phyloP scores from a whole-genome alignment of 2,329 filamentous ascomycete genomes.

The Leptodontidium sp. region DNA sequence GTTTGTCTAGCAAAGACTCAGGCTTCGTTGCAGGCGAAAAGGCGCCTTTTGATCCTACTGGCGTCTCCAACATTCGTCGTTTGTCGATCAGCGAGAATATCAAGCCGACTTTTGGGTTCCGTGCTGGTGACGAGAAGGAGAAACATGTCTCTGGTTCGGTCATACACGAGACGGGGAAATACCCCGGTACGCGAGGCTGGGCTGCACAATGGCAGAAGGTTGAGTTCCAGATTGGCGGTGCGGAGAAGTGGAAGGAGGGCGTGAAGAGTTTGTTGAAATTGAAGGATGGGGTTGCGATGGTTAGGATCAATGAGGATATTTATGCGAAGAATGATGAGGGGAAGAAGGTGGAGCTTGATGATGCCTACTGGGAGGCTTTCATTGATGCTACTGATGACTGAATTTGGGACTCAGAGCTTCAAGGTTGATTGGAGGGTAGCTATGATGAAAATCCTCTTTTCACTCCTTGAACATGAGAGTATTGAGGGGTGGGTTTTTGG shows the following conservation, averaged over 20 bases:
- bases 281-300: constrained; percentile 25
- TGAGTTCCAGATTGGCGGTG: constrained; percentile 27
- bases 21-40: constrained; percentile 32
- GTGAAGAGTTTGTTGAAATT: constrained; percentile 28
- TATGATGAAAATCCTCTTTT: no score
- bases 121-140: constrained; percentile 17
- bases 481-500: no score
- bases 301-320: constrained; percentile 27
- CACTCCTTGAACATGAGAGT: no score
- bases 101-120: constrained; percentile 33
- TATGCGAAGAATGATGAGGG: constrained; percentile 22
- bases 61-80: constrained; percentile 34
- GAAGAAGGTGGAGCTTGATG: constrained; percentile 27
- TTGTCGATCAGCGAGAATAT: constrained; percentile 36
- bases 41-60: constrained; percentile 38
- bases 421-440: no score
- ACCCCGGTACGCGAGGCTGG: constrained; percentile 39
- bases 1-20: constrained; percentile 31
- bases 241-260: constrained; percentile 22
- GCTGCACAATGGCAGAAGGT: constrained; percentile 37
- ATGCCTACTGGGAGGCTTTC: constrained; percentile 37
- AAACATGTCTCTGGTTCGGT: constrained; percentile 29
- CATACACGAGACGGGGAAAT: constrained; percentile 41
- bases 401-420: no score
- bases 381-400: constrained; percentile 36